A percentile compares a stretch with the other conserved stretches of the same genome.
Conservation (phyloP, 1,139 yeast genomes). For the Geotrichum klebahnii region DNA sequence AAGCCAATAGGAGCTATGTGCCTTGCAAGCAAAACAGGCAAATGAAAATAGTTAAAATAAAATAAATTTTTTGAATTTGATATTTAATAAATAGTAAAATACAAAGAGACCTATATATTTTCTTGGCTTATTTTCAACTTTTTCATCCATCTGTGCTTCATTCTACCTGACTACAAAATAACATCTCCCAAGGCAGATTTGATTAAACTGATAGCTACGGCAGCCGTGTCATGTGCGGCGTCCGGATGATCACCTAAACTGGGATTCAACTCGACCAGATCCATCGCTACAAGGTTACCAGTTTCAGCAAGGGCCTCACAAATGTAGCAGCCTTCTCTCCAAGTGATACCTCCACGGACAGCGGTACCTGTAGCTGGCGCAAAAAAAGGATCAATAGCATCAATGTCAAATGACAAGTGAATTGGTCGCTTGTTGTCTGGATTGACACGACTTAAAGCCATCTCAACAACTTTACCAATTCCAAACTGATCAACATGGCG, state of each 20-base stretch:
- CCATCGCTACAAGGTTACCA: constrained; percentile 80
- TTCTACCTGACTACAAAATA: too few relatives aligned
- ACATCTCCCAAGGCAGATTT: constrained; percentile 95
- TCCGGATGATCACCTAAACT: constrained; percentile 72
- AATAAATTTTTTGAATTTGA: too few relatives aligned
- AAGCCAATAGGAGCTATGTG: too few relatives aligned
- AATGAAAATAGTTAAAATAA: too few relatives aligned
- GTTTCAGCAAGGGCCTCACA: constrained; percentile 90
- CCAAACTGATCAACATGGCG: constrained; percentile 94
- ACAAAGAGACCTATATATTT: too few relatives aligned
- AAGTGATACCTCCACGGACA: constrained; percentile 90
- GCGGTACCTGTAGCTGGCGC: constrained; percentile 99
- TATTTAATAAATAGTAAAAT: background rate
- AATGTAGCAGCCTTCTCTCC: constrained; percentile 88
- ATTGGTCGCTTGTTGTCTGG: constrained; percentile 73
- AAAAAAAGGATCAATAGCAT: constrained; percentile 88
- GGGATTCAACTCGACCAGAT: constrained; percentile 93
- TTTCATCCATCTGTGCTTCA: background rate
- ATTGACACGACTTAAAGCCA: constrained; percentile 78
- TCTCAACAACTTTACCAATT: constrained; percentile 82
- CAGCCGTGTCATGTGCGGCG: constrained; percentile 78
- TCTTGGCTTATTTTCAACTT: background rate
- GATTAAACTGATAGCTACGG: constrained; percentile 86
- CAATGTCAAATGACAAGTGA: constrained; percentile 92
- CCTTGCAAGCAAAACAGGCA: too few relatives aligned